Conservation (phyloP, 2,329 filamentous ascomycete genomes). For the Curvularia verruculosa region DNA sequence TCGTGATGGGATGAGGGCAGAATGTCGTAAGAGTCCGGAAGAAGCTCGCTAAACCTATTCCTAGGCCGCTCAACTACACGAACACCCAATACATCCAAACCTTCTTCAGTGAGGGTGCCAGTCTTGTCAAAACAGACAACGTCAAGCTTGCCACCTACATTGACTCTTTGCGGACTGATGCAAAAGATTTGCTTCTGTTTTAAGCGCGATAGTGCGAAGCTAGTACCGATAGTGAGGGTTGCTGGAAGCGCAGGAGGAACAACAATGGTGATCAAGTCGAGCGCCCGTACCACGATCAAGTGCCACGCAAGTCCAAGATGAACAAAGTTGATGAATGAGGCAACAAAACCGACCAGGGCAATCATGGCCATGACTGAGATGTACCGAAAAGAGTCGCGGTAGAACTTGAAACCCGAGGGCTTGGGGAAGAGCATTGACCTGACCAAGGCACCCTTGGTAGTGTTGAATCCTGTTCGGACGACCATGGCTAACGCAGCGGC, state of each 20-base stretch:
- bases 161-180: constrained; percentile 95
- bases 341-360: constrained; percentile 84
- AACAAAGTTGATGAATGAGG: constrained; percentile 92
- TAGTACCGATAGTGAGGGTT: constrained; percentile 94
- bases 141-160: constrained; percentile 94
- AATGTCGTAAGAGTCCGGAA: constrained; percentile 68
- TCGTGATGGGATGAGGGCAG: constrained; percentile 62
- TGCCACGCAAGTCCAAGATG: constrained; percentile 84
- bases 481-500: constrained; percentile 91
- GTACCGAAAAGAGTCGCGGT: constrained; percentile 95
- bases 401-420: constrained; percentile 98
- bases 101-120: constrained; percentile 96
- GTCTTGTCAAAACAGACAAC: constrained; percentile 99
- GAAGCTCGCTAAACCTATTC: constrained; percentile 75
- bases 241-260: constrained; percentile 94
- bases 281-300: constrained; percentile 85
- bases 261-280: constrained; percentile 97
- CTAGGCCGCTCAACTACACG: constrained; percentile 72
- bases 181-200: constrained; percentile 94
- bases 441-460: constrained; percentile 93
- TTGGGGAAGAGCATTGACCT: constrained; percentile 99
- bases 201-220: constrained; percentile 85
- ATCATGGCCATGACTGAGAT: constrained; percentile 95
- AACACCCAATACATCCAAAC: constrained; percentile 88
- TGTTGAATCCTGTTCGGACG: constrained; percentile 93